Base-by-base conservation (phyloP, 2,329 filamentous ascomycete genomes). In the Rugonectria rugulosa region DNA sequence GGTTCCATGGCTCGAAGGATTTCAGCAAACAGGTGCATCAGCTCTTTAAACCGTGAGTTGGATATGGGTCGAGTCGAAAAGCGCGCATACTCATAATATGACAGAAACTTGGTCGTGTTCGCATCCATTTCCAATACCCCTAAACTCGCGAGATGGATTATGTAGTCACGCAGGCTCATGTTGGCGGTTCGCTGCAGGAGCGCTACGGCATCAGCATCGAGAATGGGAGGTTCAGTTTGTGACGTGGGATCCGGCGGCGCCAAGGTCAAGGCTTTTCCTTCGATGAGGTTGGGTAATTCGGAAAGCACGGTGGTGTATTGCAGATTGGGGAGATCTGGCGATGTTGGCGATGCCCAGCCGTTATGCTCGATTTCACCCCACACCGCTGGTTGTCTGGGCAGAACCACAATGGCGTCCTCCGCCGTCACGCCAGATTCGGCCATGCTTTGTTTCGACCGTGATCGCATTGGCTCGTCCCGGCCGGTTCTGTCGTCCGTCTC, bases 201-300 rank as follows among this genome's bases (percentile, higher is more conserved):
- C 5, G 83, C 84, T 6, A 93, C 84, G 1, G 90, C 86, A 26
- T 87, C 83, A 10, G 84, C 79, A 64, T 93, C 88, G 2, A 90
- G 82, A 19, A 80, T 68, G 14, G 75, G 76, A 8, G 75, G 73
- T 3, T 73, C 72, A 15, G 68, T 66, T 29, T 67, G 66, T 15
- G 76, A 77, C 27, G 67, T 72, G 29, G 72, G 77, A 60, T 76
- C 79, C 1, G 80, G 78, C 24, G 88, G 91, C 1, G 90, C 91
- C 31, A 97, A 82, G 0, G 91, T 92, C n/a, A 97, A 86, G 1
- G 92, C 94, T 72, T 94, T 94, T 9, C 91, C 94, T 77, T 98
- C 94, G 60, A 98, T 90, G 23, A 98, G 81, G 69, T 96, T 89
- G 2, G 93, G 91, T 20, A 99, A 80, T 73, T 98, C 94, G 31